These are phyloP conservation scores for Penicillium simplicissimum DNA, from an alignment of 495 filamentous ascomycete genomes.

Conservation along the genomic window DNA sequence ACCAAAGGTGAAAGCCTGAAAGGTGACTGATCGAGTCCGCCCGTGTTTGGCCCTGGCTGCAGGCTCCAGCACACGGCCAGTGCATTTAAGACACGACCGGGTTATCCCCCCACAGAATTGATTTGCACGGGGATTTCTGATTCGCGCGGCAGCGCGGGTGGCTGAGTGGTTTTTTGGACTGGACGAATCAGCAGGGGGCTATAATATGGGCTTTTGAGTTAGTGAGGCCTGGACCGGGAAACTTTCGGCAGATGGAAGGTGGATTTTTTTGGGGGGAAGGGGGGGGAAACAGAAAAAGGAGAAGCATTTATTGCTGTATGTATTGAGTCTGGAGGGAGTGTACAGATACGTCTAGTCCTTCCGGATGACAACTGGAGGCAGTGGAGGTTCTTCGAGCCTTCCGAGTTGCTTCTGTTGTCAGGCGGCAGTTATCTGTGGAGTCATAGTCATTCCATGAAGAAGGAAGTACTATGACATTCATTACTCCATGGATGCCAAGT, in stretches of 20 bases:
- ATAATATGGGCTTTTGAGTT: slow-evolving; percentile 5
- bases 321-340: neutral
- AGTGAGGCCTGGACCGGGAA: slow-evolving; percentile 25
- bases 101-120: slow-evolving; percentile 24
- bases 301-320: neutral
- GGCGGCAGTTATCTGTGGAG: neutral
- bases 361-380: neutral
- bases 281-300: neutral
- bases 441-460: neutral
- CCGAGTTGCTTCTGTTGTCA: neutral
- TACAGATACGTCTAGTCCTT: neutral
- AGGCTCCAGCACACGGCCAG: slow-evolving; percentile 32
- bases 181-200: slow-evolving; percentile 11
- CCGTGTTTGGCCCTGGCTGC: slow-evolving; percentile 18
- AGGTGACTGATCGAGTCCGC: slow-evolving; percentile 26
- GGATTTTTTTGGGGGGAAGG: slow-evolving; percentile 5
- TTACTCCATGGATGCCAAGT: neutral
- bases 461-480: neutral
- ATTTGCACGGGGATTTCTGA: slow-evolving; percentile 16
- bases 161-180: slow-evolving; percentile 14
- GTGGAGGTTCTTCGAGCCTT: neutral
- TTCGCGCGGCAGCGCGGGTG: slow-evolving; percentile 23
- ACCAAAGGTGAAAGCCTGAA: neutral
- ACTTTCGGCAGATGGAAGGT: slow-evolving; percentile 28
- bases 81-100: slow-evolving; percentile 31